Evolutionary conservation across 2,329 filamentous ascomycete genomes (phyloP), one percentile per base, ranked within the genome.

Genomic region (Orbilia javanica): DNA sequence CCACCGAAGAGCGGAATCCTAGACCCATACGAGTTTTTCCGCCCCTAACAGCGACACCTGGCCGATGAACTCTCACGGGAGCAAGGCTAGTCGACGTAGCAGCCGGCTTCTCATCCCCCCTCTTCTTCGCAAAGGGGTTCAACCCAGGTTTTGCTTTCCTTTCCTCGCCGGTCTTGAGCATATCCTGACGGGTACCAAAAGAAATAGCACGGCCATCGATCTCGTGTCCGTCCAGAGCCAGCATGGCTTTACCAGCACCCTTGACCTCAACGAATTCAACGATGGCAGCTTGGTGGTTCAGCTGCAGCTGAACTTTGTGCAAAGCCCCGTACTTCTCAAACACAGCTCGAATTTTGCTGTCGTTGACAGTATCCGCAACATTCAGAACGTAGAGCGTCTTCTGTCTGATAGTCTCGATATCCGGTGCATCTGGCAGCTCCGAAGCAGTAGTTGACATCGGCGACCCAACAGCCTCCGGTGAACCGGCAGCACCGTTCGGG

Each of bases 301-400:
- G 93, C 53, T 93, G 90, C 10, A 97, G 87, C 11, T 92, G 87
- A 3, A 98, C 87, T 83, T 94, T 95, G 79, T 90, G 87, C 25
- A 97, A 87, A 0, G 87, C 84, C 0, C 93, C 94, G 52, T 90
- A 87, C 0, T 89, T 88, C 81, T 93, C 91, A 7, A 92, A 90
- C 1, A 96, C 86, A 0, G 90, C 87, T 52, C 89, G 89, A 68
- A 99, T 89, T 31, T 94, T 93, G 0, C 92, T 90, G 82, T 97
- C 93, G 80, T 96, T 97, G 82, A 98, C 89, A 0, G 94, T 98
- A 82, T 98, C 96, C 0, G 96, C 93, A 0, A 99, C 86, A 79
- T 94, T 92, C 84, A 97, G 89, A 29, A 99, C 86, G 8, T 91
- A 91, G 62, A 98, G 87, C 0, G 93, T 96, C 65, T 93, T 90